Base-by-base conservation (phyloP, 2,329 filamentous ascomycete genomes). In the Phoma sp. region DNA sequence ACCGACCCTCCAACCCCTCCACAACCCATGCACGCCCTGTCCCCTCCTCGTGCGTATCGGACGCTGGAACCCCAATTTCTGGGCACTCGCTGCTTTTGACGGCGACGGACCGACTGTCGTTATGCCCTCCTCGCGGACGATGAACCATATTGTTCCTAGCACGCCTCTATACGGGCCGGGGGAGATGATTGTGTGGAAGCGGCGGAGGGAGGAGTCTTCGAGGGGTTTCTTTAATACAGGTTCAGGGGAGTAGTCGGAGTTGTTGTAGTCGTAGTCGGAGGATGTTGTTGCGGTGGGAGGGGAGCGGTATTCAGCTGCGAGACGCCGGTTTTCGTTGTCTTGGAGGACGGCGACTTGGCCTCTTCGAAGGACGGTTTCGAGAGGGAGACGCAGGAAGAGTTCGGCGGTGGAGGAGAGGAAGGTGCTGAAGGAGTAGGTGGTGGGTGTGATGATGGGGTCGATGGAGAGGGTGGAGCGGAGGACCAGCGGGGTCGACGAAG, bases 331-430 rank as follows among this genome's bases (percentile, higher is more conserved):
- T 36, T 73, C 72, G 56, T 72, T 60, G 37, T 74, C 73, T 51
- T 74, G 68, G 1, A 77, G 67, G 1, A 92, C 86, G 1, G 87
- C 82, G 54, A 95, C 88, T 75, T 99, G 95, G 5, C 91, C 93
- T 55, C 95, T 86, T 40, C 95, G 88, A 7, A 98, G 83, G 14
- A 96, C 90, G 0, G 93, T 98, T 76, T 99, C 95, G 4, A 98
- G 81, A 0, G 95, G 95, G 11, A 98, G 85, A 68, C 93, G 93
- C 62, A 96, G 76, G 66, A 95, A 90, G 26, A 98, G 84, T 42
- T 96, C 93, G 2, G 87, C 82, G 0, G 88, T 87, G 2, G 91
- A 92, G 12, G 91, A 87, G 62, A 91, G 81, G 76, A 98, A 96
- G 47, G 91, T 91, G 68, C 87, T 86, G 38, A 96, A 72, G 17